phyloP scores from a whole-genome alignment of 1,139 yeast genomes.

The Pichia norvegensis region DNA sequence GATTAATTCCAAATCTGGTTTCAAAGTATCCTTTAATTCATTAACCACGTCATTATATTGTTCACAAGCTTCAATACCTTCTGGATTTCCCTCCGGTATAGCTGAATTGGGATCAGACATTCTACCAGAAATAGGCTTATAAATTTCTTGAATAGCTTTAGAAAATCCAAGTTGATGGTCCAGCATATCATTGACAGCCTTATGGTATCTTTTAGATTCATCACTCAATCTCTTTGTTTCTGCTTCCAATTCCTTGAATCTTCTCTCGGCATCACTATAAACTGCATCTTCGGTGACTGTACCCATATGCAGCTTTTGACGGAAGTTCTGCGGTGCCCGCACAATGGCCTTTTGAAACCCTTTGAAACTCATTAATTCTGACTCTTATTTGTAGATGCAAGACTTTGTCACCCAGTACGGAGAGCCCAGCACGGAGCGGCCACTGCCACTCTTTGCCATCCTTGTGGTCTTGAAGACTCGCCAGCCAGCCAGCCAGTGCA shows the following conservation, averaged over 20 bases:
- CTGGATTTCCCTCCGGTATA: conserved; percentile 88
- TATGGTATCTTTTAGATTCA: conserved; percentile 82
- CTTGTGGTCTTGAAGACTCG: no score
- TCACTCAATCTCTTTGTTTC: conserved; percentile 87
- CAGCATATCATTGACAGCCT: conserved; percentile 89
- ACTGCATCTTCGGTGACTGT: conserved; percentile 79
- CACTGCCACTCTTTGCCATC: no score
- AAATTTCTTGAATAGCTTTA: conserved; percentile 88
- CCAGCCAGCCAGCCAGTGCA: no score
- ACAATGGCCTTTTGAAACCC: conserved; percentile 83
- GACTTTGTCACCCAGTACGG: no score
- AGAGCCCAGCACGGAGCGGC: no score
- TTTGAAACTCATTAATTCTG: conserved; percentile 68
- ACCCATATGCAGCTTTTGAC: conserved; percentile 81
- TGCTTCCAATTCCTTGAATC: conserved; percentile 83
- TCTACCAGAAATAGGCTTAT: conserved; percentile 91
- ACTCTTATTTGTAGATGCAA: no score
- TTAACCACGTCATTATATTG: conserved; percentile 82
- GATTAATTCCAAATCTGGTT: conserved; percentile 89
- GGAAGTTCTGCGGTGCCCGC: conserved; percentile 75
- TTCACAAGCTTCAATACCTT: conserved; percentile 90
- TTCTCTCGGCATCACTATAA: conserved; percentile 87
- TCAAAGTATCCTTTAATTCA: conserved; percentile 74
- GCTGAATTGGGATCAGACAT: conserved; percentile 81
- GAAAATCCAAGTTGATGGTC: conserved; percentile 90